These are phyloP conservation scores for Beauveria varroae DNA, from an alignment of 2,329 filamentous ascomycete species.

Conservation along the genomic window DNA sequence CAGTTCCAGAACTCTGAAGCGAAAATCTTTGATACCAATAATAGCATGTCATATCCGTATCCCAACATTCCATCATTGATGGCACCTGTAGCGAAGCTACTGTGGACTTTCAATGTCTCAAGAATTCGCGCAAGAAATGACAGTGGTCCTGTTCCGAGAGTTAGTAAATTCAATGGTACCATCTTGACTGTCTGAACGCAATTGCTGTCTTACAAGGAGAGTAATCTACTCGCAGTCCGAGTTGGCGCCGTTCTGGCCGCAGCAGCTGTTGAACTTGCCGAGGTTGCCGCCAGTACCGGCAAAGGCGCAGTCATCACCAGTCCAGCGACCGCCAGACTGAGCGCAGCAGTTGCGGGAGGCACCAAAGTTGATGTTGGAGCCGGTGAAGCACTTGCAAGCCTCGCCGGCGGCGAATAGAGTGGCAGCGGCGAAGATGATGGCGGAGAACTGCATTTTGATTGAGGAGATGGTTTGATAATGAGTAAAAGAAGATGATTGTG, in stretches of 20 bases:
- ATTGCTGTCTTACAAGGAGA: background rate
- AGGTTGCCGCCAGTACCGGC: background rate
- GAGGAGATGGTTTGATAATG: background rate
- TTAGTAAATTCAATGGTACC: background rate
- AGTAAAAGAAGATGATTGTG: background rate
- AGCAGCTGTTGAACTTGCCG: slow-evolving; percentile 1
- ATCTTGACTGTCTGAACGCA: background rate
- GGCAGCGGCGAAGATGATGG: background rate
- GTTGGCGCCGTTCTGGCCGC: background rate
- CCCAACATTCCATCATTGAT: background rate
- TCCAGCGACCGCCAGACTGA: background rate
- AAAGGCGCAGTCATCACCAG: background rate
- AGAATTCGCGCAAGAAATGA: background rate
- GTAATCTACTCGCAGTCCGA: background rate
- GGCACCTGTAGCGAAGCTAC: background rate
- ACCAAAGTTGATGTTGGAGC: slow-evolving; percentile 1
- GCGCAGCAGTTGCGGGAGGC: background rate
- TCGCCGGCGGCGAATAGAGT: background rate
- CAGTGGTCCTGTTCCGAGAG: background rate
- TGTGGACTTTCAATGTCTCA: background rate
- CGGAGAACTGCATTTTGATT: background rate
- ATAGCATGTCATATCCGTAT: background rate
- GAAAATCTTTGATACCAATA: background rate
- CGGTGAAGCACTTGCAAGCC: slow-evolving; percentile 1
- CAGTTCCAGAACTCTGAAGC: background rate